A percentile compares a stretch with the other conserved stretches of the same genome.
Conservation (phyloP, 106 monocot genomes). For the Platanthera zijinensis region DNA sequence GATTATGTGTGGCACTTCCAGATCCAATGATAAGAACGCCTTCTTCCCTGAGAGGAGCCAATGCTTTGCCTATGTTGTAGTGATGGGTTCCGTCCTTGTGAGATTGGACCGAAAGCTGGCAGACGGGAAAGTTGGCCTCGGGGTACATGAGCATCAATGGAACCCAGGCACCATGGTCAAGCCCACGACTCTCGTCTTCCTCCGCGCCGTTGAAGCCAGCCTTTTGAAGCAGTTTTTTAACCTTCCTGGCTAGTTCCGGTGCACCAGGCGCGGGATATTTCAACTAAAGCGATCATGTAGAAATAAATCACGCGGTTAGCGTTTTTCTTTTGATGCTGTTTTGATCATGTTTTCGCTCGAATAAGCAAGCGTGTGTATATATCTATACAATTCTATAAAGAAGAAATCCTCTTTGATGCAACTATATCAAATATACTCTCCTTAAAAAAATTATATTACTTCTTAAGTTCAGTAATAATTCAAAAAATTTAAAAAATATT, state of each 20-base stretch:
- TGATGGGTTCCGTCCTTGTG: constrained; percentile 46
- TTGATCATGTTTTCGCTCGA: too few species aligned
- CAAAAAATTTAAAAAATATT: too few species aligned
- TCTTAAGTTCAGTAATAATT: too few species aligned
- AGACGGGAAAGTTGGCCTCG: constrained; percentile 69
- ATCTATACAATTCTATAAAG: too few species aligned
- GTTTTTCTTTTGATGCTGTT: too few species aligned
- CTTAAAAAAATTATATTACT: too few species aligned
- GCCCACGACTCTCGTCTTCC: constrained; percentile 51
- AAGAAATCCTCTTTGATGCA: too few species aligned
- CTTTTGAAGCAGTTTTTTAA: constrained; percentile 40
- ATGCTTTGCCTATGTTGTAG: constrained; percentile 67
- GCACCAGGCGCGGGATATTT: constrained; percentile 88
- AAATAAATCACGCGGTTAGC: too few species aligned
- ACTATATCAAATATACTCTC: too few species aligned
- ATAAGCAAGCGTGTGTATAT: too few species aligned
- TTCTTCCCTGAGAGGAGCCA: constrained; percentile 64
- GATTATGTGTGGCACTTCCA: constrained; percentile 72
- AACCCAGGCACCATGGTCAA: constrained; percentile 88
- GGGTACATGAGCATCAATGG: constrained; percentile 91
- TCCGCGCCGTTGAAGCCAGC: constrained; percentile 43
- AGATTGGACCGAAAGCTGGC: constrained; percentile 69
- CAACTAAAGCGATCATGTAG: constrained; percentile 26
- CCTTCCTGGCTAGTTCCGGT: constrained; percentile 51
- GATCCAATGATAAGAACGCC: constrained; percentile 77